Evolutionary conservation across 768 basidiomycete species (phyloP).

Genomic region (Rickenella mellea): DNA sequence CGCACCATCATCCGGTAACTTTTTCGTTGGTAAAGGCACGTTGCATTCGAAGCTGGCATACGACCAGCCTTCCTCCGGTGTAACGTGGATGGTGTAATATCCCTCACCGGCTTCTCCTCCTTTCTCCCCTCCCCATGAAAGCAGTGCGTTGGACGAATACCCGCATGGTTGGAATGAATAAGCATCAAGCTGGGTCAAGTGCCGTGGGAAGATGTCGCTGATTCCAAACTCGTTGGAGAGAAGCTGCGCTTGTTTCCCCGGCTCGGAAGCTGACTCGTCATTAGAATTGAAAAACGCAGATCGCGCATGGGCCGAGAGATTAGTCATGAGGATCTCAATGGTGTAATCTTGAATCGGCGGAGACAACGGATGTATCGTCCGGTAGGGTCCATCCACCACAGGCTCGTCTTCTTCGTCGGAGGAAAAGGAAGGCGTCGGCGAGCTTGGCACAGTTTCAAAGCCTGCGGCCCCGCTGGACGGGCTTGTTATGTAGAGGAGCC

Average conservation of each 20-base stretch:
- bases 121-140: conserved; percentile 44
- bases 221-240: conserved; percentile 74
- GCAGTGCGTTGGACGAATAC: conserved; percentile 88
- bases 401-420: conserved; percentile 3
- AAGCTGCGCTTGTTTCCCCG: conserved; percentile 43
- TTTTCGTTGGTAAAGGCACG: conserved; percentile 51
- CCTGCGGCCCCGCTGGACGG: conserved; percentile 27
- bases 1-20: conserved; percentile 20
- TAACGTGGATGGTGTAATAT: conserved; percentile 98
- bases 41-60: conserved; percentile 99
- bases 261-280: conserved; percentile 20
- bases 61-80: conserved; percentile 95
- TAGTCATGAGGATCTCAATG: conserved; percentile 97
- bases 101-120: conserved; percentile 50
- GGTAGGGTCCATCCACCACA: not conserved
- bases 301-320: conserved; percentile 68
- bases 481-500: conserved; percentile 87
- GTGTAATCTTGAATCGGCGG: conserved; percentile 66
- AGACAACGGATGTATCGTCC: conserved; percentile 7
- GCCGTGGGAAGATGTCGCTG: conserved; percentile 67
- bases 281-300: conserved; percentile 62
- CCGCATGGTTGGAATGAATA: conserved; percentile 95
- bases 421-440: conserved; percentile 12
- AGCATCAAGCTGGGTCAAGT: conserved; percentile 78
- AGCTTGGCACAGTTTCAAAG: conserved; percentile 17